Evolutionary conservation across 495 filamentous ascomycete species (phyloP).

Genomic region (Neurospora sublineolata): DNA sequence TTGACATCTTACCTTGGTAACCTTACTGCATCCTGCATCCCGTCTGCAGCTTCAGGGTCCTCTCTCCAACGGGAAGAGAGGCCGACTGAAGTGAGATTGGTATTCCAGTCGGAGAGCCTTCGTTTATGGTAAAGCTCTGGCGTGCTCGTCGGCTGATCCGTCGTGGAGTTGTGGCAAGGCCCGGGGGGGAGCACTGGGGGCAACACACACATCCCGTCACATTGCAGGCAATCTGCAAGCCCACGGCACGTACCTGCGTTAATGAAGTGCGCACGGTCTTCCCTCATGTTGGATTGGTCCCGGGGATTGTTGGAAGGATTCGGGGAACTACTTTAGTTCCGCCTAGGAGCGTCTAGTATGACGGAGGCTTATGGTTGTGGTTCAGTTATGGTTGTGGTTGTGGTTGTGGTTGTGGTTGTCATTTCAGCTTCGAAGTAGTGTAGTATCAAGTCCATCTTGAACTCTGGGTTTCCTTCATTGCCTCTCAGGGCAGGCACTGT

Average conservation of each 20-base stretch:
- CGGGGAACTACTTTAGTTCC: neutral
- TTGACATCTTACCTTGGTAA: neutral
- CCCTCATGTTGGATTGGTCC: neutral
- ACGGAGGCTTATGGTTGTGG: neutral
- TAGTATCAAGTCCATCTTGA: neutral
- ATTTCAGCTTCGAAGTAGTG: neutral
- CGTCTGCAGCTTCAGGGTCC: neutral
- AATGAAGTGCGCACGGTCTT: neutral
- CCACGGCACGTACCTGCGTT: neutral
- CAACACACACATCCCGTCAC: neutral
- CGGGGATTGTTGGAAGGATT: neutral
- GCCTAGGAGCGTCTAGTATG: neutral
- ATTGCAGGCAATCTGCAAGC: neutral
- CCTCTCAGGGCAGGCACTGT: neutral
- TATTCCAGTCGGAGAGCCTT: neutral
- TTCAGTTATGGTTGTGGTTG: neutral
- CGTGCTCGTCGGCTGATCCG: neutral
- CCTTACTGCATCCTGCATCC: neutral
- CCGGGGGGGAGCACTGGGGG: neutral
- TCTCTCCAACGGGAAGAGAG: neutral
- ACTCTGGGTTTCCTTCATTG: neutral
- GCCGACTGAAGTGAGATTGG: too few species aligned
- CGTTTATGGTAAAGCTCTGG: neutral
- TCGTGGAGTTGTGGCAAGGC: neutral
- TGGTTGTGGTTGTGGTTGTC: neutral